phyloP scores from a whole-genome alignment of 2,329 filamentous ascomycete species.

The Trichophyton schoenleinii region DNA sequence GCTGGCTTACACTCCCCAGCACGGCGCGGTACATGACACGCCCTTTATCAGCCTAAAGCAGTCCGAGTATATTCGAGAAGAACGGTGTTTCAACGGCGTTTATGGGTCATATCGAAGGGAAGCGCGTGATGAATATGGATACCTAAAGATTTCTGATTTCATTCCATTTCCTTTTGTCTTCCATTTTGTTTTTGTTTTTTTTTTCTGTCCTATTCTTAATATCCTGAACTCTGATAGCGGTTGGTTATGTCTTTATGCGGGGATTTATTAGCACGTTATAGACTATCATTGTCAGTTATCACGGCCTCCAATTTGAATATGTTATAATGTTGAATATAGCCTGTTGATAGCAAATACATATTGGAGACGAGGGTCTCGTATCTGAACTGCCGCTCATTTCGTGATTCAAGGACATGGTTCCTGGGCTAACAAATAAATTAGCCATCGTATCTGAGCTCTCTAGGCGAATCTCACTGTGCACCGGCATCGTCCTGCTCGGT shows the following conservation, averaged over 20 bases:
- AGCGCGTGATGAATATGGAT: slow-evolving; percentile 3
- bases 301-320: not conserved
- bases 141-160: slow-evolving; percentile 1
- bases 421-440: not conserved
- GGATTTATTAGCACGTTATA: slow-evolving; percentile 4
- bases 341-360: not conserved
- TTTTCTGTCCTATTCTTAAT: not conserved
- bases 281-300: slow-evolving; percentile 5
- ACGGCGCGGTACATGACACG: not conserved
- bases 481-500: not conserved
- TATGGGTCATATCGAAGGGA: slow-evolving; percentile 5
- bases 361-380: not conserved
- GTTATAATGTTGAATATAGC: not conserved
- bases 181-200: not conserved
- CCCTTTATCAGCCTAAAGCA: not conserved
- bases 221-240: slow-evolving; percentile 1
- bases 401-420: not conserved
- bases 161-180: not conserved
- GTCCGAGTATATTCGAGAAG: slow-evolving; percentile 3
- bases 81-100: slow-evolving; percentile 2
- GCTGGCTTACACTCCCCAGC: not conserved
- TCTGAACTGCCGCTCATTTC: not conserved
- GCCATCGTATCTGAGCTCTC: not conserved
- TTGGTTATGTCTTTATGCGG: slow-evolving; percentile 4
- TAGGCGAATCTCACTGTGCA: not conserved